Evolutionary conservation across 805 yeast genomes (phyloP).

Genomic region (Dipodascus geniculatus): DNA sequence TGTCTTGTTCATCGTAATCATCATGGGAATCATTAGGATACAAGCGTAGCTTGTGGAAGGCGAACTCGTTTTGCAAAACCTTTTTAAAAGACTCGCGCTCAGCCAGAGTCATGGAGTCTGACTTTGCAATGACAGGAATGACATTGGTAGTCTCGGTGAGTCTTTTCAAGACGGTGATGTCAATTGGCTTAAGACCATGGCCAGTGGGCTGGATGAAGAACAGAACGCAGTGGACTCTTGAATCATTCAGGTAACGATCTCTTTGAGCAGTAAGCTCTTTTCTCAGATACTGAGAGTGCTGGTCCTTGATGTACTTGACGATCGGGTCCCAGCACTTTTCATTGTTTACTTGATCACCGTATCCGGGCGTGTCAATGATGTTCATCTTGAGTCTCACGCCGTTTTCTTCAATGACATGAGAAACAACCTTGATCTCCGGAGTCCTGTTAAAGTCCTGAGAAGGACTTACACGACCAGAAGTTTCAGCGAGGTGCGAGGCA

Average conservation of each 20-base stretch:
- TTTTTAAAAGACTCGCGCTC: constrained; percentile 77
- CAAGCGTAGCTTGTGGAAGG: constrained; percentile 53
- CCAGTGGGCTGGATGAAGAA: constrained; percentile 87
- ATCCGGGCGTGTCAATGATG: constrained; percentile 94
- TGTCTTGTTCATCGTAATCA: constrained; percentile 27
- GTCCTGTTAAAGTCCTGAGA: constrained; percentile 74
- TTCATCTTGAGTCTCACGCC: constrained; percentile 77
- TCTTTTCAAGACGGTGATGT: constrained; percentile 69
- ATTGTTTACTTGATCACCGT: constrained; percentile 93
- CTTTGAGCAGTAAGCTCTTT: constrained; percentile 92
- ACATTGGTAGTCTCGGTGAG: constrained; percentile 85
- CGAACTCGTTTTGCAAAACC: constrained; percentile 60
- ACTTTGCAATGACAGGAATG: constrained; percentile 89
- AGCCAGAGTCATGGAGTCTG: constrained; percentile 76
- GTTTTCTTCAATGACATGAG: constrained; percentile 57
- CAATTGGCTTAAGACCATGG: constrained; percentile 74
- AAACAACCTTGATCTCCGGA: constrained; percentile 49
- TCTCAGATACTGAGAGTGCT: constrained; percentile 81
- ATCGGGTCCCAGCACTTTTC: constrained; percentile 96
- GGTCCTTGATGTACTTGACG: constrained; percentile 88
- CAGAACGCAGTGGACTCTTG: constrained; percentile 87
- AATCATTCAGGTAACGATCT: constrained; percentile 68
- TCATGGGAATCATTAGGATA: constrained; percentile 63
- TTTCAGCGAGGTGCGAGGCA: constrained; percentile 63
- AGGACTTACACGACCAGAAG: constrained; percentile 58